Base-by-base conservation (phyloP, 23 red algal species). In the Gracilaria gracilis region DNA sequence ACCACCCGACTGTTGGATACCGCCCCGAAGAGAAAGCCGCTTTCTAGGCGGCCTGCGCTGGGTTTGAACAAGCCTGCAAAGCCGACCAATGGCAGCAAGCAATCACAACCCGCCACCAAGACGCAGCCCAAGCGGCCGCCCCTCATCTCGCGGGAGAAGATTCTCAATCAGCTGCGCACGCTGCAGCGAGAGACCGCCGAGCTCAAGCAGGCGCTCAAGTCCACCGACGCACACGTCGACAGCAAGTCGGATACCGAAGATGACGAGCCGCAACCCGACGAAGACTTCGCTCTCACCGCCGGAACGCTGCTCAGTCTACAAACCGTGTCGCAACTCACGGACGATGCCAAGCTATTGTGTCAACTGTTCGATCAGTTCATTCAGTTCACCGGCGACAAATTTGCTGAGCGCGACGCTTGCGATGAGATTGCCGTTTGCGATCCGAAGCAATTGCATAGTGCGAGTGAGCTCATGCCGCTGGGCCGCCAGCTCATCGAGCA, bases 141-240 rank as follows among this genome's bases (percentile, higher is more conserved):
- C 4, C 75, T 51, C 16, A 21, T 42, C 15, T 81, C 77, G 27
- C 77, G 77, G 4, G 77, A 81, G 20, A 59, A 59, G 51, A 57
- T 81, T 28, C 32, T 81, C 4, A 42, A 51, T 4, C 77, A 31
- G 4, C 21, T 81, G 46, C 77, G 77, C 1, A 81, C 77, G 29
- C 46, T 81, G 8, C 40, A 61, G 20, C 77, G 77, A 17, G 77
- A 81, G 1, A 81, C 57, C 31, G 48, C 48, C 16, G 77, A 81
- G 51, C 19, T 81, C 14, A 23, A 31, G 6, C 13, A 75, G 37
- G 35, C 69, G 69, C 39, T 75, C 28, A 19, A 25, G 14, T 33
- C 24, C 2, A 17, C 24, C 9, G 17, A 70, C 35, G 5, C 24
- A 1, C 5, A 70, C 42, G 14, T 28, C 28, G 28, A 25, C 4